These are phyloP conservation scores for Ascochyta lentis DNA, from an alignment of 2,329 filamentous ascomycete genomes.

Conservation along the genomic window DNA sequence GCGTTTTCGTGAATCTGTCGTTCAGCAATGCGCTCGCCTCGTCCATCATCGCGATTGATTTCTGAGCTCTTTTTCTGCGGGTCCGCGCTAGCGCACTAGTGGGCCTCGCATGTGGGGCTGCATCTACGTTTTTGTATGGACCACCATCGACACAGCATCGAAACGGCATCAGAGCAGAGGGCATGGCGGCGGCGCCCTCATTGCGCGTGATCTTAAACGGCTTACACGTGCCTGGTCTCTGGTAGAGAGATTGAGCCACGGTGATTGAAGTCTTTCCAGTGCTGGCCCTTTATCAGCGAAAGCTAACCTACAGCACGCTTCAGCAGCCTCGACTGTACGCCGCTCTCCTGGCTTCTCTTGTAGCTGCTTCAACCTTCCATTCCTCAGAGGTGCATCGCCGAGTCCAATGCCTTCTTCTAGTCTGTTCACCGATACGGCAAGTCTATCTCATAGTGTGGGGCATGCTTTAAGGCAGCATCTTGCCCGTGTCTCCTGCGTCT, in stretches of 20 bases:
- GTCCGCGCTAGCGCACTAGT: neutral
- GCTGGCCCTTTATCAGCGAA: too few species aligned
- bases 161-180: too few species aligned
- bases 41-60: conserved; percentile 21
- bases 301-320: too few species aligned
- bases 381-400: too few species aligned
- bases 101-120: conserved; percentile 2
- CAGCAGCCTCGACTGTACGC: too few species aligned
- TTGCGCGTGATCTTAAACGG: neutral
- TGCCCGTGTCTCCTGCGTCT: neutral
- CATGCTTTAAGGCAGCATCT: neutral
- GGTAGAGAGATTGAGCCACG: too few species aligned
- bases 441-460: neutral
- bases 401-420: too few species aligned
- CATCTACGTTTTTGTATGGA: neutral
- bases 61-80: conserved; percentile 35
- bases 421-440: too few species aligned
- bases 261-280: too few species aligned
- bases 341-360: too few species aligned
- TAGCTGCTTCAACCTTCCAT: too few species aligned
- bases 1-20: conserved; percentile 11
- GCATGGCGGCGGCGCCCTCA: neutral
- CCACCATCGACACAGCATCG: neutral
- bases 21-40: conserved; percentile 8
- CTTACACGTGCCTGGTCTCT: too few species aligned